phyloP scores from a whole-genome alignment of 2,329 filamentous ascomycete genomes.

The Tolypocladium cylindrosporum region DNA sequence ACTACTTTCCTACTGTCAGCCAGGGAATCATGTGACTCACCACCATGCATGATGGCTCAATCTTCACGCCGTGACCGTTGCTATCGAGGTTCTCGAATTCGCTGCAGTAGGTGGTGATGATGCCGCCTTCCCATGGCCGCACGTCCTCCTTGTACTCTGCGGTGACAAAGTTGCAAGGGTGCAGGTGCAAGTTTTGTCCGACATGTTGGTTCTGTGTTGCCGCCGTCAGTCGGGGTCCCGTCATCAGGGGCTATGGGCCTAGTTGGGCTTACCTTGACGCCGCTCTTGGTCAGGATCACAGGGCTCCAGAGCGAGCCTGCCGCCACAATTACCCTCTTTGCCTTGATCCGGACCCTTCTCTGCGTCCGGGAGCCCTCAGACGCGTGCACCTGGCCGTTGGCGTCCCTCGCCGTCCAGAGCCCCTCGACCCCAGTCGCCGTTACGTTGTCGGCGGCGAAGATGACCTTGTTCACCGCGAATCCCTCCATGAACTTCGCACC shows the following conservation, averaged over 20 bases:
- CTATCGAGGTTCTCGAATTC: conserved; percentile 75
- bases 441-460: conserved; percentile 52
- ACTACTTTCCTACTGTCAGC: not conserved
- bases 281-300: conserved; percentile 65
- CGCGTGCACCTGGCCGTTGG: conserved; percentile 45
- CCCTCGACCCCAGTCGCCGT: conserved; percentile 64
- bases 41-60: conserved; percentile 67
- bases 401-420: conserved; percentile 63
- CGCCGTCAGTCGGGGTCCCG: conserved; percentile 9
- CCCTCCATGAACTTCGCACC: conserved; percentile 81
- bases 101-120: conserved; percentile 67
- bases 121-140: conserved; percentile 63
- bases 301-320: conserved; percentile 70
- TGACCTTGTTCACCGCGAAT: conserved; percentile 58
- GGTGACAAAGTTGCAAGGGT: conserved; percentile 54
- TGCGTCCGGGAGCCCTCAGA: conserved; percentile 34
- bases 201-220: conserved; percentile 59
- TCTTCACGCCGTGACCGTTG: conserved; percentile 70
- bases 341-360: conserved; percentile 60
- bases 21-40: conserved; percentile 22
- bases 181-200: conserved; percentile 71
- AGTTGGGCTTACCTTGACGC: conserved; percentile 47
- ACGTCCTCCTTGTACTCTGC: conserved; percentile 62
- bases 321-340: conserved; percentile 72
- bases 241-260: not conserved